A percentile compares a stretch with the other conserved stretches of the same genome.
Conservation (phyloP, 1,284 basidiomycete genomes). For the Heimioporus retisporus region DNA sequence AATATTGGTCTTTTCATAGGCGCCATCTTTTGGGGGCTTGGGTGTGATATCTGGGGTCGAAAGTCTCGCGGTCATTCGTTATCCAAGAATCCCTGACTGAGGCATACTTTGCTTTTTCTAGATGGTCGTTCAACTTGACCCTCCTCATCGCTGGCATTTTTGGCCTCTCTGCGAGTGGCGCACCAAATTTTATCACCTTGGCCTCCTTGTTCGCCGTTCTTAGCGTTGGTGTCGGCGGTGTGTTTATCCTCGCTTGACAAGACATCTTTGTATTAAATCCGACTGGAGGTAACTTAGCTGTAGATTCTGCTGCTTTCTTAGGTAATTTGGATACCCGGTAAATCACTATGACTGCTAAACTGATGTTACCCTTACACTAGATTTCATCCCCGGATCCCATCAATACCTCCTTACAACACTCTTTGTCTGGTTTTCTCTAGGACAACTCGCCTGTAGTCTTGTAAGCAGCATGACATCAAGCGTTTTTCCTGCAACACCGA, state of each 20-base stretch:
- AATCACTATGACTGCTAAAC: neutral
- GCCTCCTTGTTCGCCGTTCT: conserved; percentile 57
- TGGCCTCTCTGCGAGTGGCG: conserved; percentile 57
- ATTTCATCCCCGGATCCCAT: conserved; percentile 73
- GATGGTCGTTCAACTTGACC: conserved; percentile 73
- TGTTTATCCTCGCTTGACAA: conserved; percentile 1
- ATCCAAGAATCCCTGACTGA: neutral
- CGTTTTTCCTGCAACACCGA: neutral
- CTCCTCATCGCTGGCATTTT: conserved; percentile 69
- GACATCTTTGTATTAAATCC: conserved; percentile 8
- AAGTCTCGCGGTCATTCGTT: conserved; percentile 43
- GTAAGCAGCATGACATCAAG: conserved; percentile 45
- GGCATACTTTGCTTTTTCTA: conserved; percentile 21
- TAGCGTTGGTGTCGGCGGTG: conserved; percentile 60
- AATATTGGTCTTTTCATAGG: conserved; percentile 74
- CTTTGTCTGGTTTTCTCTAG: conserved; percentile 79
- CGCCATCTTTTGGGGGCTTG: conserved; percentile 73
- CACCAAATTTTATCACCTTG: conserved; percentile 55
- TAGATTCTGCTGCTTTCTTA: conserved; percentile 74
- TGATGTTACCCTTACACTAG: conserved; percentile 40
- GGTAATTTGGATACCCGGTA: conserved; percentile 46
- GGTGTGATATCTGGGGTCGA: conserved; percentile 73
- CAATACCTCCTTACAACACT: conserved; percentile 77
- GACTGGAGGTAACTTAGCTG: conserved; percentile 64
- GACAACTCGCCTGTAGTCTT: conserved; percentile 71